Base-by-base conservation (phyloP, 495 filamentous ascomycete species). In the Cladorrhinum samala region DNA sequence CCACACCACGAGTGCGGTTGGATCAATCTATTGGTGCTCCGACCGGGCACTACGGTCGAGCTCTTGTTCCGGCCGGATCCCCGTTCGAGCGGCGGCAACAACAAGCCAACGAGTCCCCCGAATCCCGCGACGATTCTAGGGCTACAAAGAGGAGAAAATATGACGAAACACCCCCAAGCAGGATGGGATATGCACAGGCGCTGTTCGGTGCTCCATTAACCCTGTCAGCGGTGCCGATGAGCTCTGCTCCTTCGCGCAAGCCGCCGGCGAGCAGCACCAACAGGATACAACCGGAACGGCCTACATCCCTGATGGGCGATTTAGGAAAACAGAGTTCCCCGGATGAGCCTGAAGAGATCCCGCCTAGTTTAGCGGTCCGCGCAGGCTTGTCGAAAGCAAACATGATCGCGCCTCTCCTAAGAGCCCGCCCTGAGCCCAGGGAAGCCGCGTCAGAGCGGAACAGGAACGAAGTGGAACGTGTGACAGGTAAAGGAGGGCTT, bases 161-260 rank as follows among this genome's bases (percentile, higher is more conserved):
- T 46, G 67, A 75, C 18, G 41, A 52, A 3, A 60, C 64, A 1
- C 70, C 70, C 17, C 65, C 69, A 36, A 72, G 64, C 57, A 80
- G 78, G 55, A 70, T 54, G 49, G 75, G 75, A 3, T 79, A 79
- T 55, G 78, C 78, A 9, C 74, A 75, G 55, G 76, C 67, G 53
- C 59, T 81, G 14, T 78, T 77, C 58, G 77, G 77, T 5, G 68
- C 76, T 5, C 60, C 69, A 4, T 52, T 81, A 46, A 69, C 65
- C 13, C 55, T 81, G 9, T 76, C 74, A 2, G 69, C 62, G 5
- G 56, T 56, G 7, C 71, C 74, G 5, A 38, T 63, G 40, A 76
- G 71, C 54, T 70, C 67, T 19, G 67, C 59, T 24, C 50, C 61
- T 16, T 16, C 49, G 9, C 64, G 68, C 40, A 60, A 51, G 33